Percentiles rank a stretch among this genome's conserved stretches.
Evolutionary conservation across 2,329 filamentous ascomycete genomes (phyloP).

Genomic region (Trichophyton mentagrophytes): DNA sequence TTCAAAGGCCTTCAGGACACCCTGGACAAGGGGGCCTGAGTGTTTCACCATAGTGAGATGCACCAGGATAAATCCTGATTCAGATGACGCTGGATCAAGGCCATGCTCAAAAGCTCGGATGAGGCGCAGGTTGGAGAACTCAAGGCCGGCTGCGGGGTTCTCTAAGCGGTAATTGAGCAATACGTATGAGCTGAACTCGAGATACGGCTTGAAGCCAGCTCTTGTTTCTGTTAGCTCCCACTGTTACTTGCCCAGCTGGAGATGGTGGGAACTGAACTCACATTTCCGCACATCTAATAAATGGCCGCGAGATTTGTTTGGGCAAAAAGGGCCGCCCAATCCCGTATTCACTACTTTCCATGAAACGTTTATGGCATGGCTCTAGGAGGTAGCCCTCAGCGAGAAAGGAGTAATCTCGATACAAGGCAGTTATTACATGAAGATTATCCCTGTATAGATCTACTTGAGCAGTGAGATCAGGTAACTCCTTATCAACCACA

Average conservation of each 20-base stretch:
- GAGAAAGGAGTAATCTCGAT: conserved; percentile 2
- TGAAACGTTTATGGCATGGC: conserved; percentile 1
- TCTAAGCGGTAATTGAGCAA: not conserved
- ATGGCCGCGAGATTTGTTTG: not conserved
- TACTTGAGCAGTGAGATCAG: not conserved
- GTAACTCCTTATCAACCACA: not conserved
- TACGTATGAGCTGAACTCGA: not conserved
- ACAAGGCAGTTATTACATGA: not conserved
- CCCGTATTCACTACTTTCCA: not conserved
- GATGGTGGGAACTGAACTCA: not conserved
- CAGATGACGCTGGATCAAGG: not conserved
- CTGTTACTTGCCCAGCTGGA: not conserved
- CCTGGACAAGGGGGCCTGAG: not conserved
- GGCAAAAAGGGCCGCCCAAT: not conserved
- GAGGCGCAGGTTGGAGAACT: not conserved
- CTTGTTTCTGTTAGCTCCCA: not conserved
- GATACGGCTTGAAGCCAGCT: not conserved
- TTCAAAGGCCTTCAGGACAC: not conserved
- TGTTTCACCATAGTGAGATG: not conserved
- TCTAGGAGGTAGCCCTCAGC: not conserved
- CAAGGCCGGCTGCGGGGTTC: not conserved
- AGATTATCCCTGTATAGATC: conserved; percentile 1
- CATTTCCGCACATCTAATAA: not conserved
- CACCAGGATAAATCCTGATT: not conserved
- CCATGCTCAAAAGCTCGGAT: not conserved